Base-by-base conservation (phyloP, 1,284 basidiomycete species). In the Puccinia novopanici region DNA sequence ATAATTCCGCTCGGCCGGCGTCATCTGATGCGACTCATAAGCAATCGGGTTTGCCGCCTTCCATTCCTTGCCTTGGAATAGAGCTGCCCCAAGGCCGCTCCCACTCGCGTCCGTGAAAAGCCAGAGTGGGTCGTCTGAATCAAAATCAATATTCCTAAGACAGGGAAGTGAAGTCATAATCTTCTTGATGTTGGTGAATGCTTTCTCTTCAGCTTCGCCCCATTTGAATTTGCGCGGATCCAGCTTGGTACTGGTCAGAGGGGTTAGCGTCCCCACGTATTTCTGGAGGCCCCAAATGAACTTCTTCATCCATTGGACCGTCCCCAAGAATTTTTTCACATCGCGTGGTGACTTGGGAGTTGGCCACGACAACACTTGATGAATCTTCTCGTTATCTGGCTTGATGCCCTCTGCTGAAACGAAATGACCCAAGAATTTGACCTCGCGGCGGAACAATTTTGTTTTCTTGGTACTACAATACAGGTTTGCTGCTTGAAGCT, bases 151-250 rank as follows among this genome's bases (percentile, higher is more conserved):
- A 45, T 45, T 45, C 45, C 15, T 45, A 6, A 45, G 15, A 15
- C 86, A 12, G 86, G 82, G 81, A 84, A 85, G 2, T 84, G 84
- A 0, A 72, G 59, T 50, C 81, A 82, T 0, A 76, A 74, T 0
- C 86, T 15, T 0, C 72, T 89, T 88, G 55, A 89, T 87, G 0
- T 81, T 82, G 0, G 87, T 82, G 65, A 89, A 82, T 0, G 55
- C 68, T 22, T 13, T 1, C 8, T 81, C 77, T 55, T 78, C 67
- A 27, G 54, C 27, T 0, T 30, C 67, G 10, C n/a, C 17, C 81
- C 81, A 80, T 9, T 30, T 5, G 27, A 57, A 57, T 57, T 57
- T 8, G 6, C 22, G 6, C 8, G 55, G 55, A 19, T 30, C 27
- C 22, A 57, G 27, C 22, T 57, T 57, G 27, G 55, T 30, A 19